Conservation (phyloP, 2,329 filamentous ascomycete genomes). For the Aspergillus thermomutatus region DNA sequence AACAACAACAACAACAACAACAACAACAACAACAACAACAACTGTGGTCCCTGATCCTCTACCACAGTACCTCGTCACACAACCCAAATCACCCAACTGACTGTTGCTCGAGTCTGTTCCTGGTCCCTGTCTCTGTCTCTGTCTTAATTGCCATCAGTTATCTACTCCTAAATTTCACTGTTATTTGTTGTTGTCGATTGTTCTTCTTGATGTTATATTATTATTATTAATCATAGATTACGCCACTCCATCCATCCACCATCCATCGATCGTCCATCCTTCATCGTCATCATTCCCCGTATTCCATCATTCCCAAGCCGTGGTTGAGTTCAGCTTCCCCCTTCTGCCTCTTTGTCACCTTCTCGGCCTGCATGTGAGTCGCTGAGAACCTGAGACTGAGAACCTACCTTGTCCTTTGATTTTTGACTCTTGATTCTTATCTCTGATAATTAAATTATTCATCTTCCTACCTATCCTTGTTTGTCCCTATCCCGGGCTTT, state of each 20-base stretch:
- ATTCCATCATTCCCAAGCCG: slow-evolving; percentile 9
- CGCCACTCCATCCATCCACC: slow-evolving; percentile 11
- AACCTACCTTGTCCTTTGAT: neutral
- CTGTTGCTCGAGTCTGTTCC: slow-evolving; percentile 5
- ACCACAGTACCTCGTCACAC: too few relatives aligned
- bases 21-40: too few relatives aligned
- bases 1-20: too few relatives aligned
- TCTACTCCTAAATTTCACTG: neutral
- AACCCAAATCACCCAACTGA: neutral
- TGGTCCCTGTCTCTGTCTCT: neutral
- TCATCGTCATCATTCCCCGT: neutral
- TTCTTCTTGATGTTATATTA: slow-evolving; percentile 2
- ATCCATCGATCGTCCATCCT: neutral
- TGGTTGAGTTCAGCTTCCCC: slow-evolving; percentile 10
- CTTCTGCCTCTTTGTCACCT: neutral
- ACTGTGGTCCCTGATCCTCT: neutral
- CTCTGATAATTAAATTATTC: neutral
- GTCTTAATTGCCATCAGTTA: neutral
- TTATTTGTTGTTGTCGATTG: neutral
- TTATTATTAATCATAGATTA: slow-evolving; percentile 20
- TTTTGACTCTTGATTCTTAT: neutral
- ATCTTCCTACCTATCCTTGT: neutral
- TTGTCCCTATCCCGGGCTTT: slow-evolving; percentile 2
- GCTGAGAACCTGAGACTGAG: neutral
- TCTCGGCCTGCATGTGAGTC: slow-evolving; percentile 14